phyloP scores from a whole-genome alignment of 75 land plant genomes.

The Sequoiadendron giganteum region DNA sequence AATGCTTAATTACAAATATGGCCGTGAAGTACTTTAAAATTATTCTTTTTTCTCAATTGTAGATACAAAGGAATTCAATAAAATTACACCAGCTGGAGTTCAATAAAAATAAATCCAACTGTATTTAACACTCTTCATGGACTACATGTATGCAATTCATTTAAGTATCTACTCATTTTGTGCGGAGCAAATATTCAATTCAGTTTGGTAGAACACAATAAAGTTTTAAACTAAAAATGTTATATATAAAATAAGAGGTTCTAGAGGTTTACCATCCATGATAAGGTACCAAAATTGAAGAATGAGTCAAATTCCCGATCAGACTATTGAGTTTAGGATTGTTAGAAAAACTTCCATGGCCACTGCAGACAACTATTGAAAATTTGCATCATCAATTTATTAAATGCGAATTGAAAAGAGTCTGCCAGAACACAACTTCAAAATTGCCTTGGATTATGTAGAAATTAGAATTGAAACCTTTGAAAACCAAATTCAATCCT shows the following conservation, averaged over 20 bases:
- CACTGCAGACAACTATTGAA: conserved; percentile 43
- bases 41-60: too few species aligned
- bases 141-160: background rate
- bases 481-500: background rate
- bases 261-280: too few species aligned
- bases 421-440: background rate
- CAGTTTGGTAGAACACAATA: too few species aligned
- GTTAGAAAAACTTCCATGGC: conserved; percentile 93
- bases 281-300: conserved; percentile 89
- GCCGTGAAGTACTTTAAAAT: too few species aligned
- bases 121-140: background rate
- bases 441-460: too few species aligned
- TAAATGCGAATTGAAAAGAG: background rate
- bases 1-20: too few species aligned
- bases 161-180: background rate
- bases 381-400: background rate
- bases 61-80: too few species aligned
- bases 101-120: background rate
- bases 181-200: conserved; percentile 30
- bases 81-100: background rate
- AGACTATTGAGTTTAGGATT: conserved; percentile 58
- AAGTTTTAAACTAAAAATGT: too few species aligned
- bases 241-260: too few species aligned
- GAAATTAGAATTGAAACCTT: background rate
- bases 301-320: conserved; percentile 80